phyloP scores from a whole-genome alignment of 495 filamentous ascomycete species.

The Friedmanniomyces simplex region DNA sequence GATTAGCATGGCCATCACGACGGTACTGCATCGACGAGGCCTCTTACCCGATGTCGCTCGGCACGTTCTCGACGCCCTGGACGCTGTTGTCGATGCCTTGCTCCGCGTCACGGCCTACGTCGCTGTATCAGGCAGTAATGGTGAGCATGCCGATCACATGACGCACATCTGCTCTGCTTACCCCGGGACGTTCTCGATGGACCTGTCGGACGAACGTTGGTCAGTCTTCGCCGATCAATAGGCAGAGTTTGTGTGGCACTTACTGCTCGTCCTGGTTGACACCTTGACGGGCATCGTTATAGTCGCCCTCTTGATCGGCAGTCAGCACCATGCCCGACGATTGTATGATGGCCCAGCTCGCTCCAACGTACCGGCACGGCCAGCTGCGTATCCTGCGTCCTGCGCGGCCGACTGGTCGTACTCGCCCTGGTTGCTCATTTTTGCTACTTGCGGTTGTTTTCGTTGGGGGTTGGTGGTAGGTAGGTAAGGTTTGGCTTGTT shows the following conservation, averaged over 20 bases:
- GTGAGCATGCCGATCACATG: not conserved
- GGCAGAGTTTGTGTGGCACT: not conserved
- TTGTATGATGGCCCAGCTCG: too few species aligned
- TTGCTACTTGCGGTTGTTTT: not conserved
- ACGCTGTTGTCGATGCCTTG: slow-evolving; percentile 6
- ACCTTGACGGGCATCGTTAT: slow-evolving; percentile 14
- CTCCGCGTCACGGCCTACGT: slow-evolving; percentile 9
- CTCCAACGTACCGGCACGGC: slow-evolving; percentile 8
- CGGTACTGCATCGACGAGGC: not conserved
- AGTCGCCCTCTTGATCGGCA: slow-evolving; percentile 11
- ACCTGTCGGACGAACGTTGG: not conserved
- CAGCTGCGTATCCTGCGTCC: slow-evolving; percentile 14
- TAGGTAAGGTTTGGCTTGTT: too few species aligned
- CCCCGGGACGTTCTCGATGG: slow-evolving; percentile 1
- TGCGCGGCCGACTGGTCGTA: slow-evolving; percentile 11
- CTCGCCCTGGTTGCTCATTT: not conserved
- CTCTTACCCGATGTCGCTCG: slow-evolving; percentile 7
- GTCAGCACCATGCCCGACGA: not conserved
- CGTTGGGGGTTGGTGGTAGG: not conserved
- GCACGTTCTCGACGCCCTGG: slow-evolving; percentile 7
- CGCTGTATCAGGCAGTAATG: not conserved
- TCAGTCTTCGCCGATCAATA: not conserved
- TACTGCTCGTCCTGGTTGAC: slow-evolving; percentile 12
- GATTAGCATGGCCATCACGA: not conserved
- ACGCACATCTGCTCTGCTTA: not conserved